Conservation (phyloP, 1,139 yeast genomes). For the Scheffersomyces illinoinensis region DNA sequence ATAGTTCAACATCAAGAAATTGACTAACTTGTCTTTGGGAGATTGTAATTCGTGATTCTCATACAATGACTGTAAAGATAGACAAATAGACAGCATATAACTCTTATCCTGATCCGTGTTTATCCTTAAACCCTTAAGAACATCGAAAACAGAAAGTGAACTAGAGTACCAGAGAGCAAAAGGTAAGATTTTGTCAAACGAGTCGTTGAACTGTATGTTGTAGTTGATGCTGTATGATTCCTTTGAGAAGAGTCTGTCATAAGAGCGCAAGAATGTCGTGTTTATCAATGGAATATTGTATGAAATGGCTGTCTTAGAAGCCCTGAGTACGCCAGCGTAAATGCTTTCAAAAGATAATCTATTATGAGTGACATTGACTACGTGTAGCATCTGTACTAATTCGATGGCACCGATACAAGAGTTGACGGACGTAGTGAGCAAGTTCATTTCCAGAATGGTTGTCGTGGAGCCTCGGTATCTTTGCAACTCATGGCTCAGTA, state of each 20-base stretch:
- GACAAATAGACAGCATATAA: conserved; percentile 38
- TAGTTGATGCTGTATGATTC: conserved; percentile 21
- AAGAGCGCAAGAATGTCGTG: conserved; percentile 31
- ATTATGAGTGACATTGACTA: conserved; percentile 16
- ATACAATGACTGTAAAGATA: conserved; percentile 33
- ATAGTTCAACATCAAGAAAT: conserved; percentile 42
- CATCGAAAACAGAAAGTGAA: conserved; percentile 43
- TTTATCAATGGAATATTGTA: conserved; percentile 33
- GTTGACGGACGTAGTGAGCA: conserved; percentile 18
- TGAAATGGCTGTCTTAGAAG: conserved; percentile 21
- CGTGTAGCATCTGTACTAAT: conserved; percentile 22
- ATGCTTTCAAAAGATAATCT: conserved; percentile 19
- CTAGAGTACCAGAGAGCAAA: conserved; percentile 53
- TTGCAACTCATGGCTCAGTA: conserved; percentile 28
- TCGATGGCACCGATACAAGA: conserved; percentile 54
- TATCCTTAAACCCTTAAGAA: conserved; percentile 20
- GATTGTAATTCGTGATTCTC: conserved; percentile 43
- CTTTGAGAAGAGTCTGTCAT: conserved; percentile 36
- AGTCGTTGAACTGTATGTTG: conserved; percentile 11
- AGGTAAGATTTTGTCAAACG: conserved; percentile 29
- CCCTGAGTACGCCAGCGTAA: conserved; percentile 24
- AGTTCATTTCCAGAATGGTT: conserved; percentile 2
- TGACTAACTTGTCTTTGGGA: conserved; percentile 45
- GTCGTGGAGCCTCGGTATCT: conserved; percentile 11
- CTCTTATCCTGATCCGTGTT: conserved; percentile 33